A percentile compares a stretch with the other conserved stretches of the same genome.
Evolutionary conservation across 225 moss, liverwort and hornwort genomes (phyloP).

Genomic region (Bryum argenteum): DNA sequence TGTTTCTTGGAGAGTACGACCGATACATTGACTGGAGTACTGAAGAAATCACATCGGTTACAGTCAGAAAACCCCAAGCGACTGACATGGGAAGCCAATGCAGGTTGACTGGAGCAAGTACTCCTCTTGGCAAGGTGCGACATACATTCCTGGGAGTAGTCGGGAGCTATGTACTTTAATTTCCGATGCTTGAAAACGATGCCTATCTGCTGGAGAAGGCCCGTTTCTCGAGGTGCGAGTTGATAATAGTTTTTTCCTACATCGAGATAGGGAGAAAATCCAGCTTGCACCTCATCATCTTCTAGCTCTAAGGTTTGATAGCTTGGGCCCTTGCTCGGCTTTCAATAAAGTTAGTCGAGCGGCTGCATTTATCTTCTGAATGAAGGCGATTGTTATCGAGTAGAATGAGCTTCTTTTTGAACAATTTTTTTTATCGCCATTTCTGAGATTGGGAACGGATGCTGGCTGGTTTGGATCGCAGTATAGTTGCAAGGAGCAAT

Average conservation of each 20-base stretch:
- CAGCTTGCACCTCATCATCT: constrained; percentile 11
- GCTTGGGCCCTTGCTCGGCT: not conserved
- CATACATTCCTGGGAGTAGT: constrained; percentile 9
- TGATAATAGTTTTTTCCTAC: not conserved
- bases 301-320: constrained; percentile 20
- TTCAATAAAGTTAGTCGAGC: constrained; percentile 1
- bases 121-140: not conserved
- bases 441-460: not conserved
- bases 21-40: constrained; percentile 25
- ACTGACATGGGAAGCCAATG: constrained; percentile 22
- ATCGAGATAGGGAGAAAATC: constrained; percentile 23
- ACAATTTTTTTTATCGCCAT: not conserved
- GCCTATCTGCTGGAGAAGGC: constrained; percentile 14
- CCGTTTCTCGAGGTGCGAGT: constrained; percentile 13
- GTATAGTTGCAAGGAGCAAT: not conserved
- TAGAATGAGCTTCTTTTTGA: not conserved
- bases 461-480: not conserved
- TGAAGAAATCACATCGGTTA: constrained; percentile 22
- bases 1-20: constrained; percentile 36
- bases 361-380: constrained; percentile 1
- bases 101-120: constrained; percentile 8
- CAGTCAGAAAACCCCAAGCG: constrained; percentile 14
- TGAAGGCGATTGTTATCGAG: not conserved
- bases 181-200: not conserved
- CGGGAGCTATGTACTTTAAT: constrained; percentile 12